Base-by-base conservation (phyloP, 306 rosid genomes). In the Boehmeria nivea region DNA sequence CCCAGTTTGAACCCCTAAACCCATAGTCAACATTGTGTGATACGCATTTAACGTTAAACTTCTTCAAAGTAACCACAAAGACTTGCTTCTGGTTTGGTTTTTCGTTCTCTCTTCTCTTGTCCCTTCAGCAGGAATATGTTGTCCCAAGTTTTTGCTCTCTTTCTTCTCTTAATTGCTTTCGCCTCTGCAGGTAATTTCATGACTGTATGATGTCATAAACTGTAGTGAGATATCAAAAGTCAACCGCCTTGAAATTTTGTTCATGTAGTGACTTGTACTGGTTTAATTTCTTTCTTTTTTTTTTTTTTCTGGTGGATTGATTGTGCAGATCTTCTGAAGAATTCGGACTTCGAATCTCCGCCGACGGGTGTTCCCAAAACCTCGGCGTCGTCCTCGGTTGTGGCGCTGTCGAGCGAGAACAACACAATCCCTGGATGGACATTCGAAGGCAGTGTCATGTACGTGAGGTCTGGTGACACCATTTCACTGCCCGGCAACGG, bases 181-280 rank as follows among this genome's bases (percentile, higher is more conserved):
- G 51, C 74, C 46, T 57, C 74, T 12, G 65, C 67, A 73, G 71
- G 78, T 73, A 67, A 61, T n/a, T n/a, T n/a, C n/a, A n/a, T n/a
- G n/a, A n/a, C n/a, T n/a, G n/a, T n/a, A n/a, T n/a, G n/a, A n/a
- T n/a, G n/a, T 40, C 49, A 49, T 49, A 21, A 38, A 34, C 21
- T 21, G 20, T 31, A 38, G 12, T 27, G 1, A 31, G 9, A 6
- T 31, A 34, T 14, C 57, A 8, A 51, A 27, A 34, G 28, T 14
- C 38, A 17, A 51, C 40, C 39, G n/a, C n/a, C 11, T 8, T n/a
- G n/a, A n/a, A n/a, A n/a, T n/a, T n/a, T n/a, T n/a, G n/a, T n/a
- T n/a, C 36, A 31, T 4, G 36, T 31, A 31, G 36, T 31, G 36
- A 31, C 1, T 31, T 31, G 5, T 4, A 31, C 2, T 31, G 5